phyloP scores from a whole-genome alignment of 345 rosid species.

The Carallia pectinifolia region DNA sequence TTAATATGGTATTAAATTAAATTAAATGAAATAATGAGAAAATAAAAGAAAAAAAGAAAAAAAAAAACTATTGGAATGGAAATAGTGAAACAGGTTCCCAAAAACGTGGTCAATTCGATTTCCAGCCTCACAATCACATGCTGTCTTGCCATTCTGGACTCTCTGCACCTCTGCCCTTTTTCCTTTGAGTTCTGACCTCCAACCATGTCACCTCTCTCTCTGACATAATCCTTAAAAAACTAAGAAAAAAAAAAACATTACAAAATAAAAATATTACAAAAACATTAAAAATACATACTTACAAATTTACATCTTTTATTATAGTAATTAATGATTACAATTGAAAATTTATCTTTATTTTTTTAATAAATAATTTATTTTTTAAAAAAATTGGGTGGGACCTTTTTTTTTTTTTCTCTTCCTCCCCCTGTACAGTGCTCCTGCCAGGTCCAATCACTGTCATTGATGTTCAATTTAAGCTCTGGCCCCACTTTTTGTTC shows the following conservation, averaged over 20 bases:
- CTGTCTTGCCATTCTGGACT: conserved; percentile 23
- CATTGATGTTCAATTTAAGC: neutral
- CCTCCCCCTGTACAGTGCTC: neutral
- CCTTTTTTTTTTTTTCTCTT: neutral
- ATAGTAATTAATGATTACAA: too few species aligned
- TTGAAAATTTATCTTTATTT: too few species aligned
- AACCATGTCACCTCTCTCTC: too few species aligned
- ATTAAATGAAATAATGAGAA: neutral
- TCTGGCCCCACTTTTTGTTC: neutral
- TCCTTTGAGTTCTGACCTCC: neutral
- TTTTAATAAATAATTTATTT: too few species aligned
- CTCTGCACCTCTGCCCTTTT: conserved; percentile 6
- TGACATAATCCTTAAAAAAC: too few species aligned
- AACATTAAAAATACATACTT: too few species aligned
- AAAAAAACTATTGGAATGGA: neutral
- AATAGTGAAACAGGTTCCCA: conserved; percentile 23
- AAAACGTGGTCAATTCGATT: too few species aligned
- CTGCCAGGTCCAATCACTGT: conserved; percentile 3
- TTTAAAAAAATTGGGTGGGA: too few species aligned
- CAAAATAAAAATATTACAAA: too few species aligned
- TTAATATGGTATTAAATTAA: too few species aligned
- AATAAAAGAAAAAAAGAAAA: neutral
- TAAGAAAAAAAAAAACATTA: too few species aligned
- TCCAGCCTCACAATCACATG: conserved; percentile 20
- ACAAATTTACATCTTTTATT: too few species aligned